A percentile compares a stretch with the other conserved stretches of the same genome.
Conservation (phyloP, 2,329 filamentous ascomycete genomes). For the Cryoendolithus antarcticus region DNA sequence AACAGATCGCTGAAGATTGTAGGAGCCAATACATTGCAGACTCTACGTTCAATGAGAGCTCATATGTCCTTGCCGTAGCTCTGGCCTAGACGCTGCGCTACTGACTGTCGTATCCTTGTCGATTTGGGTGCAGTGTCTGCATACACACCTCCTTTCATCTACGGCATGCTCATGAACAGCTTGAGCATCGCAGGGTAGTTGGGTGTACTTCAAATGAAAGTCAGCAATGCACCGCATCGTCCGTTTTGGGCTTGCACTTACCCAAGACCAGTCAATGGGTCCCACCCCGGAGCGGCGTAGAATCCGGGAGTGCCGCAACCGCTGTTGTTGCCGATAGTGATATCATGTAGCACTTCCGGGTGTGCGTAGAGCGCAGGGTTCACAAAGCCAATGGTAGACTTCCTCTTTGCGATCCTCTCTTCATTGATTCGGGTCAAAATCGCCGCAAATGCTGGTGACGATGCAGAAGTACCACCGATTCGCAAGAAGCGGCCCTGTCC, state of each 20-base stretch:
- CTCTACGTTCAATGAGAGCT: too few species aligned
- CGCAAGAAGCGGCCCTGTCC: conserved; percentile 31
- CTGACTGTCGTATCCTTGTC: too few species aligned
- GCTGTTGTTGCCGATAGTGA: conserved; percentile 27
- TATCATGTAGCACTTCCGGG: conserved; percentile 26
- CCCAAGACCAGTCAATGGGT: conserved; percentile 19
- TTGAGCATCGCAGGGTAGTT: conserved; percentile 19
- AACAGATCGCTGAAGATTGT: too few species aligned
- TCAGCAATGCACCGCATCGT: too few species aligned
- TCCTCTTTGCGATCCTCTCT: conserved; percentile 23
- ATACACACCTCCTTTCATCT: too few species aligned
- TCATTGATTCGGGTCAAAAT: conserved; percentile 37
- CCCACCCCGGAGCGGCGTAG: conserved; percentile 19
- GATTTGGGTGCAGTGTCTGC: too few species aligned
- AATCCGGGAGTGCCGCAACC: conserved; percentile 27
- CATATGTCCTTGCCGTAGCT: too few species aligned
- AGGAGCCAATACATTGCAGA: too few species aligned
- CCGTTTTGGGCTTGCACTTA: too few species aligned
- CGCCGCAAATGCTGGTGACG: conserved; percentile 36
- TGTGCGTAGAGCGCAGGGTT: conserved; percentile 35
- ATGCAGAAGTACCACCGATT: conserved; percentile 41
- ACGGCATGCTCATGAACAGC: conserved; percentile 14
- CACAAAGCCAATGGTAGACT: conserved; percentile 30
- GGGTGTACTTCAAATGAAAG: conserved; percentile 11
- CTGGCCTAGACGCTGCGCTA: too few species aligned